Evolutionary conservation across 805 yeast species (phyloP).

Genomic region (Myxozyma vanderwaltii): DNA sequence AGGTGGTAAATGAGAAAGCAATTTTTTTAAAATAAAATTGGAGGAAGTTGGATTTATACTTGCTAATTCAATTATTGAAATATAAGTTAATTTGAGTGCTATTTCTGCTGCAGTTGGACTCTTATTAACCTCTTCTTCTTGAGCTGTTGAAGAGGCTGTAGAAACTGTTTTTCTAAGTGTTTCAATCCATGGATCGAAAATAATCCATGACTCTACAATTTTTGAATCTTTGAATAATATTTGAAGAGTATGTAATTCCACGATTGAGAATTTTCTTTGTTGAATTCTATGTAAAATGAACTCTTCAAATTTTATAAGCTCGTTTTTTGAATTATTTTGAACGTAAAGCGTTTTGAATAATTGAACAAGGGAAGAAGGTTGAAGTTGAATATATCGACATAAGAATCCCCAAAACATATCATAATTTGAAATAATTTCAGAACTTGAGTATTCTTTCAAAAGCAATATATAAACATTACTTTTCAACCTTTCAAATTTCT

Average conservation of each 20-base stretch:
- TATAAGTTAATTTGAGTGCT: slow-evolving; percentile 19
- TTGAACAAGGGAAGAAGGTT: slow-evolving; percentile 2
- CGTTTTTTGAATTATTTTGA: neutral
- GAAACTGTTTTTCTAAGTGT: slow-evolving; percentile 6
- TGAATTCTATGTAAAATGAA: slow-evolving; percentile 14
- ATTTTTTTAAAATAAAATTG: neutral
- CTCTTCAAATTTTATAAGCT: neutral
- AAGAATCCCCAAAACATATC: slow-evolving; percentile 33
- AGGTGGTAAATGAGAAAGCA: slow-evolving; percentile 21
- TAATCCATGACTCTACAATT: slow-evolving; percentile 15
- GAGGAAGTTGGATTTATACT: slow-evolving; percentile 5
- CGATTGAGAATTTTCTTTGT: slow-evolving; percentile 9
- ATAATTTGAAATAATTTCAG: slow-evolving; percentile 16
- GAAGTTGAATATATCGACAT: slow-evolving; percentile 15
- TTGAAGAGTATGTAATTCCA: slow-evolving; percentile 22
- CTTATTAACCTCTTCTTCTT: neutral
- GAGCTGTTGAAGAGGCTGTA: neutral
- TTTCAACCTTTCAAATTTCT: neutral
- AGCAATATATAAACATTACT: slow-evolving; percentile 21
- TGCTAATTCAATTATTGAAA: slow-evolving; percentile 19
- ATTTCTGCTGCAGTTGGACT: slow-evolving; percentile 20
- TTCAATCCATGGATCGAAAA: slow-evolving; percentile 7
- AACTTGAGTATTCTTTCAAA: slow-evolving; percentile 13
- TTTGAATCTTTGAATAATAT: slow-evolving; percentile 10
- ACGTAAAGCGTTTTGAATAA: slow-evolving; percentile 7